These are phyloP conservation scores for Linanthus parryae DNA, from an alignment of 148 eudicot species.

Conservation along the genomic window DNA sequence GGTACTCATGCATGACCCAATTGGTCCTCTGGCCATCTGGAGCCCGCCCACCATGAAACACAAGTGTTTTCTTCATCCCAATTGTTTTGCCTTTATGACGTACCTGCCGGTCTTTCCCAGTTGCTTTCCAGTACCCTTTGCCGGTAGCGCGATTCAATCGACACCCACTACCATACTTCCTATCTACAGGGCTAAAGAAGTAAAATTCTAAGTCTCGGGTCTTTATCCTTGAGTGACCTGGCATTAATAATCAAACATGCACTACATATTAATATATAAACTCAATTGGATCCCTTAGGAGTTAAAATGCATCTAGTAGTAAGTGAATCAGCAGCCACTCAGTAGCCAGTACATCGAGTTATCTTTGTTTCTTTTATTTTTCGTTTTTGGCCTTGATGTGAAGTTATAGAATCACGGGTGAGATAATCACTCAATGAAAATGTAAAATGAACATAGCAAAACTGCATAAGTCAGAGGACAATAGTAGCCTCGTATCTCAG, in stretches of 20 bases:
- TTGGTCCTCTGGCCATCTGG: conserved; percentile 31
- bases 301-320: neutral
- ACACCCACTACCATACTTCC: conserved; percentile 31
- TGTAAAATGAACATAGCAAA: no score
- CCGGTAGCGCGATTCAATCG: conserved; percentile 33
- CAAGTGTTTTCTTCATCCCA: conserved; percentile 36
- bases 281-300: neutral
- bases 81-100: conserved; percentile 22
- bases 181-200: conserved; percentile 36
- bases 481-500: no score
- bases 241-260: neutral
- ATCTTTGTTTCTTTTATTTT: no score
- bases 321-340: neutral
- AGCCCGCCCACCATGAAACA: conserved; percentile 33
- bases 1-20: conserved; percentile 46
- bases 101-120: conserved; percentile 34
- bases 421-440: neutral
- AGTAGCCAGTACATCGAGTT: no score
- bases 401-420: neutral
- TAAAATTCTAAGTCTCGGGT: conserved; percentile 32
- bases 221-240: conserved; percentile 27
- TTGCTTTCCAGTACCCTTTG: conserved; percentile 38
- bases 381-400: neutral
- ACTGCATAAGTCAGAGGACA: no score
- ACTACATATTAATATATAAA: neutral